Percentiles rank a stretch among this genome's conserved stretches.
Conservation (phyloP, 2,329 filamentous ascomycete species). For the Lomentospora prolificans region DNA sequence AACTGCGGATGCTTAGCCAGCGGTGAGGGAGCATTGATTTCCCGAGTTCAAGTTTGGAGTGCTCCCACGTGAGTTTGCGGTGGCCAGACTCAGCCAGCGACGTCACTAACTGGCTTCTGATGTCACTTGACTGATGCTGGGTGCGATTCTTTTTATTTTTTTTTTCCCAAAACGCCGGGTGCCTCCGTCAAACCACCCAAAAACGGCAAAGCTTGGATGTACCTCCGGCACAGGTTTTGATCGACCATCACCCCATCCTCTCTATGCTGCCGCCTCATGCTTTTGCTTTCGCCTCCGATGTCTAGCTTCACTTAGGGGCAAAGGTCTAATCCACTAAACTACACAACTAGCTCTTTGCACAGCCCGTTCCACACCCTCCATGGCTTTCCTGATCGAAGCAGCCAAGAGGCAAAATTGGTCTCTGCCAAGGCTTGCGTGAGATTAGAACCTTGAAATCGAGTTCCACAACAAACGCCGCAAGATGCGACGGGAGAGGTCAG, state of each 20-base stretch:
- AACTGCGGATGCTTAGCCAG: background rate
- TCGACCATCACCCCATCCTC: background rate
- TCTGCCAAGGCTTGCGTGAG: background rate
- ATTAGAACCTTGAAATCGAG: no score
- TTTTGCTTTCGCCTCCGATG: no score
- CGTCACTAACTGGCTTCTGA: background rate
- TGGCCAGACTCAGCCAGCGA: background rate
- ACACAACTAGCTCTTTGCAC: no score
- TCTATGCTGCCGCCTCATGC: no score
- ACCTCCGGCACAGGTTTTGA: background rate
- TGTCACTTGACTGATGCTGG: background rate
- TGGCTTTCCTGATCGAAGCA: background rate
- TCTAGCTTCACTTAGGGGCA: no score
- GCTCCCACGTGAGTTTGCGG: background rate
- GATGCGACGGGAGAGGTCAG: background rate
- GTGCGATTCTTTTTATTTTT: no score
- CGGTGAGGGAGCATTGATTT: no score
- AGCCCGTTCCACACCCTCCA: background rate
- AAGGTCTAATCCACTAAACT: no score
- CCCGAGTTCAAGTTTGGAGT: background rate
- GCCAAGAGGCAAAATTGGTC: background rate
- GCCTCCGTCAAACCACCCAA: no score
- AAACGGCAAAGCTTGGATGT: no score
- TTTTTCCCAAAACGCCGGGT: no score
- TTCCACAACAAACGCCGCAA: background rate